Conservation (phyloP, 2,329 filamentous ascomycete genomes). For the Fusarium marasasianum region DNA sequence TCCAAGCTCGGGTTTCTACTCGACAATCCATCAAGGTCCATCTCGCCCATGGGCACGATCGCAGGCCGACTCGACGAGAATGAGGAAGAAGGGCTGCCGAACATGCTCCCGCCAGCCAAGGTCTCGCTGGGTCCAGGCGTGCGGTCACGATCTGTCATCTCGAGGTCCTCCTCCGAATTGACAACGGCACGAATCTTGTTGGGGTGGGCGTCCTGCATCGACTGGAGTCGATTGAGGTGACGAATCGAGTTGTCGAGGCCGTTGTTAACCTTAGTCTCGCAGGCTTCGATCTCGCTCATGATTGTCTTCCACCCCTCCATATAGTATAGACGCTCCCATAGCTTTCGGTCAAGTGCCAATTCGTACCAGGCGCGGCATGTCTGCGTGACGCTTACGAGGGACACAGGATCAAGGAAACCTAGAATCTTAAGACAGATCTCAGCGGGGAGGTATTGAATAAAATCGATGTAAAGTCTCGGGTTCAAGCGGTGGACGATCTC, state of each 20-base stretch:
- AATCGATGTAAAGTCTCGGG: conserved; percentile 91
- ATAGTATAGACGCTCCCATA: conserved; percentile 87
- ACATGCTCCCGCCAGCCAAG: conserved; percentile 44
- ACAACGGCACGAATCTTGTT: conserved; percentile 65
- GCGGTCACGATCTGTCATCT: conserved; percentile 56
- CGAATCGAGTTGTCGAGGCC: conserved; percentile 50
- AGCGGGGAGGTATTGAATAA: conserved; percentile 82
- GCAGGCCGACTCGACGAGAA: conserved; percentile 44
- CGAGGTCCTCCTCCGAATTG: conserved; percentile 59
- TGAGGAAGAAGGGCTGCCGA: conserved; percentile 47
- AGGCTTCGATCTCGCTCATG: conserved; percentile 69
- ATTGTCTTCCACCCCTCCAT: conserved; percentile 87
- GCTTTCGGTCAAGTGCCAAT: conserved; percentile 80
- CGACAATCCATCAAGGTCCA: conserved; percentile 43
- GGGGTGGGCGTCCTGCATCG: conserved; percentile 58
- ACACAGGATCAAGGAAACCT: conserved; percentile 82
- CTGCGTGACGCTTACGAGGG: conserved; percentile 80
- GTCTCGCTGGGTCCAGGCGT: conserved; percentile 38
- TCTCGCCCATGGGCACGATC: conserved; percentile 42
- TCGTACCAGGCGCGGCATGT: conserved; percentile 85
- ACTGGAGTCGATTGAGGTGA: conserved; percentile 55
- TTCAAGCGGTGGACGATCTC: conserved; percentile 82
- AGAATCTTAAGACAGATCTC: conserved; percentile 93
- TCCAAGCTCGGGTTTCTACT: conserved; percentile 46
- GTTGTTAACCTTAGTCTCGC: conserved; percentile 69